These are phyloP conservation scores for Striga hermonthica DNA, from an alignment of 305 asterid species.

Conservation along the genomic window DNA sequence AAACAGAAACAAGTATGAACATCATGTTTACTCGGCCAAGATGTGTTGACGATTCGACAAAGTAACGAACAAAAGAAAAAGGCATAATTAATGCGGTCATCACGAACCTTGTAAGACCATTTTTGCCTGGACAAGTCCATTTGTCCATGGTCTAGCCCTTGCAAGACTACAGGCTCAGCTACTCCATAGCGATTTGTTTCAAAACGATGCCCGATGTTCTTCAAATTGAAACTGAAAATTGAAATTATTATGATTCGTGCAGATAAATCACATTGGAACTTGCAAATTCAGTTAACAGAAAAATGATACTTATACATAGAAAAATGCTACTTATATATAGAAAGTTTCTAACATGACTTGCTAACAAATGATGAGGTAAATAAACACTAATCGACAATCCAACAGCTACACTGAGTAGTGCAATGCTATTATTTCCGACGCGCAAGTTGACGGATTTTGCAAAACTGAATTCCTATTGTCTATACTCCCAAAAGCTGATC, in stretches of 20 bases:
- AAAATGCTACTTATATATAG: too few relatives aligned
- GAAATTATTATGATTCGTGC: not conserved
- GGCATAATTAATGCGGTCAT: slow-evolving; percentile 5
- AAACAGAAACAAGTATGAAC: slow-evolving; percentile 1
- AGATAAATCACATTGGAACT: not conserved
- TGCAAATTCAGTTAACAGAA: slow-evolving; percentile 14
- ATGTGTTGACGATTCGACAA: slow-evolving; percentile 1
- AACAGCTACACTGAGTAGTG: slow-evolving; percentile 79
- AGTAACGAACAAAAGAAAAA: slow-evolving; percentile 2
- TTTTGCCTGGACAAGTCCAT: slow-evolving; percentile 73
- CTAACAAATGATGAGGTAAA: not conserved
- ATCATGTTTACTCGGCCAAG: not conserved
- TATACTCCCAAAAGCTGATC: slow-evolving; percentile 71
- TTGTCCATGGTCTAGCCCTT: slow-evolving; percentile 65
- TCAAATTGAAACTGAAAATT: slow-evolving; percentile 27
- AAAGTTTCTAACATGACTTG: too few relatives aligned
- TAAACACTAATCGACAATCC: slow-evolving; percentile 72
- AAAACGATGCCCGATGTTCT: slow-evolving; percentile 75
- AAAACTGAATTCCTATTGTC: slow-evolving; percentile 51
- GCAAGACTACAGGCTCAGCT: slow-evolving; percentile 72
- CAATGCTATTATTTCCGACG: slow-evolving; percentile 70
- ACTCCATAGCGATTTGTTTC: slow-evolving; percentile 76
- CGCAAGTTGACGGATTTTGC: slow-evolving; percentile 53
- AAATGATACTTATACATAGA: not conserved
- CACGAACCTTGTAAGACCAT: slow-evolving; percentile 88